A percentile compares a stretch with the other conserved stretches of the same genome.
These are phyloP conservation scores for Pezicula radicicola DNA, from an alignment of 2,329 filamentous ascomycete genomes.

Conservation along the genomic window DNA sequence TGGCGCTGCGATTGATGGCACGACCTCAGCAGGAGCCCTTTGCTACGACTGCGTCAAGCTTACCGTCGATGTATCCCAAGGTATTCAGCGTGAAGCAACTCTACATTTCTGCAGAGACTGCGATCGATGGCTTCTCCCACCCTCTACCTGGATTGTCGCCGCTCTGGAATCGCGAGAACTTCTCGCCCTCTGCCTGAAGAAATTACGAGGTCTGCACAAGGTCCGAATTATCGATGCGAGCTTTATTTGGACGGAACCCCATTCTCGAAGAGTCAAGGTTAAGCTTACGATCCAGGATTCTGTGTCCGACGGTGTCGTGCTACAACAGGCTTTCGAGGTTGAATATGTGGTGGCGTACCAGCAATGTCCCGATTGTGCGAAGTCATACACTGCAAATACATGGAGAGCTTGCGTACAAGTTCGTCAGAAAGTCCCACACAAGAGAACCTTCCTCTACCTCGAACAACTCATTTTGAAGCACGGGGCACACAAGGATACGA, in stretches of 20 bases:
- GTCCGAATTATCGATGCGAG: constrained; percentile 92
- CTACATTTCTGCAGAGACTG: constrained; percentile 93
- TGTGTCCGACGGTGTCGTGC: constrained; percentile 58
- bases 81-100: constrained; percentile 85
- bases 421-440: constrained; percentile 93
- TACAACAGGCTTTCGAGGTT: constrained; percentile 95
- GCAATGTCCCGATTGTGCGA: constrained; percentile 92
- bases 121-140: constrained; percentile 89
- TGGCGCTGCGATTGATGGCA: constrained; percentile 92
- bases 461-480: constrained; percentile 97
- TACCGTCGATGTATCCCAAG: constrained; percentile 87
- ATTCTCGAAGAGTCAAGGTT: constrained; percentile 87
- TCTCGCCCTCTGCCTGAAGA: constrained; percentile 85
- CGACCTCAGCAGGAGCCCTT: constrained; percentile 77
- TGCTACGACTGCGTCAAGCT: constrained; percentile 96
- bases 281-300: constrained; percentile 88
- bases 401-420: constrained; percentile 95
- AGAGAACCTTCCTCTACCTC: constrained; percentile 78
- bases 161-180: constrained; percentile 86
- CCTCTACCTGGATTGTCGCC: constrained; percentile 81
- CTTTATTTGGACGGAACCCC: constrained; percentile 98
- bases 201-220: constrained; percentile 81
- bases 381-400: constrained; percentile 94
- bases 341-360: constrained; percentile 87
- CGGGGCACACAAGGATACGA: constrained; percentile 83